These are phyloP conservation scores for Epichloe festucae DNA, from an alignment of 2,329 filamentous ascomycete species.

Conservation along the genomic window DNA sequence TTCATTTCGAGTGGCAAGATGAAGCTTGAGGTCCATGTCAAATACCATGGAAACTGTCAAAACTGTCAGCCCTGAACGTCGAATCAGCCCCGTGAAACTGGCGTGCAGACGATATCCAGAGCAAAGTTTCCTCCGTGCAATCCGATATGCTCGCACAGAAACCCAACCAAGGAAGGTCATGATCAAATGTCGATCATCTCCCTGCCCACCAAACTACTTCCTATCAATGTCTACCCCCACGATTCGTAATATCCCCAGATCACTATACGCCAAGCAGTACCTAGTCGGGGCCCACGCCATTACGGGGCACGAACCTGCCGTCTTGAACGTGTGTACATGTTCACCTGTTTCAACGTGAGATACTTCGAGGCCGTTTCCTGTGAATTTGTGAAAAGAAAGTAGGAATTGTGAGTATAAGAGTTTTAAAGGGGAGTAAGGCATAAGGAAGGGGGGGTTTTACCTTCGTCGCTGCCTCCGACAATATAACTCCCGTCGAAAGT, in stretches of 20 bases:
- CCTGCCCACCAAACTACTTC: slow-evolving; percentile 14
- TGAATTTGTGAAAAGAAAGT: background rate
- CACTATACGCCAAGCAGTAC: slow-evolving; percentile 63
- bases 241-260: slow-evolving; percentile 56
- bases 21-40: too few relatives aligned
- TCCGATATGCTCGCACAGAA: background rate
- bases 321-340: slow-evolving; percentile 58
- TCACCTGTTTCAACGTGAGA: slow-evolving; percentile 64
- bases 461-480: slow-evolving; percentile 62
- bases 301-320: slow-evolving; percentile 47
- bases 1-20: too few relatives aligned
- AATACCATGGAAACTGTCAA: too few relatives aligned
- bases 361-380: slow-evolving; percentile 51
- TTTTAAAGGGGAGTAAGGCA: background rate
- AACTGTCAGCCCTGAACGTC: too few relatives aligned
- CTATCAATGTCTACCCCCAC: slow-evolving; percentile 43
- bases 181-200: background rate
- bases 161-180: background rate
- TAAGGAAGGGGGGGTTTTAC: slow-evolving; percentile 19
- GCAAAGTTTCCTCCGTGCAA: too few relatives aligned
- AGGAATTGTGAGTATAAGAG: too few relatives aligned
- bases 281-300: slow-evolving; percentile 66
- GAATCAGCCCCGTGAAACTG: too few relatives aligned
- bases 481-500: slow-evolving; percentile 67
- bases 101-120: too few relatives aligned